phyloP scores from a whole-genome alignment of 1,284 basidiomycete genomes.

The Moesziomyces sp. region DNA sequence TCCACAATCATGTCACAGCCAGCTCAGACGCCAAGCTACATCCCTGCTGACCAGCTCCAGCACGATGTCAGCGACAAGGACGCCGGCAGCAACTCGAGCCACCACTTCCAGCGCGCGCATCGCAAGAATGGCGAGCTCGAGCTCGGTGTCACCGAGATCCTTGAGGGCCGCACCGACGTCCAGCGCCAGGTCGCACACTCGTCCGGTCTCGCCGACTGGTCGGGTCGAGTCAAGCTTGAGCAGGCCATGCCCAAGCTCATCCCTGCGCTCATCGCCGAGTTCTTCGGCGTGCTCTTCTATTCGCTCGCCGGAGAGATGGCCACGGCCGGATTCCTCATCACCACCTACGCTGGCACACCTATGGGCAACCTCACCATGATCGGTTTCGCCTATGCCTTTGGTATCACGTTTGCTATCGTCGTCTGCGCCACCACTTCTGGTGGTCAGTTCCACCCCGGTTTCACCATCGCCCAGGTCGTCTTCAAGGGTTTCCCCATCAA shows the following conservation, averaged over 20 bases:
- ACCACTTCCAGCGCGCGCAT: constrained; percentile 48
- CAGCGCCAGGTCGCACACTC: constrained; percentile 32
- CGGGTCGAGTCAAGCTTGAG: constrained; percentile 28
- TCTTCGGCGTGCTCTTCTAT: constrained; percentile 42
- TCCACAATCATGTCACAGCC: constrained; percentile 27
- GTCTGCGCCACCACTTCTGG: constrained; percentile 53
- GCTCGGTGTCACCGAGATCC: constrained; percentile 54
- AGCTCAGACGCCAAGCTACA: constrained; percentile 31
- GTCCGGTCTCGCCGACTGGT: constrained; percentile 36
- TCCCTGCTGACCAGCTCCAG: constrained; percentile 43
- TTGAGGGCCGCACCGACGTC: constrained; percentile 44
- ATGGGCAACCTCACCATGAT: constrained; percentile 53
- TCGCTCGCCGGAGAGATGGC: constrained; percentile 55
- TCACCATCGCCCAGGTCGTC: constrained; percentile 55
- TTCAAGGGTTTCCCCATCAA: constrained; percentile 60
- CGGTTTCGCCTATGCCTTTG: constrained; percentile 55
- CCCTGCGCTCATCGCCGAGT: constrained; percentile 35
- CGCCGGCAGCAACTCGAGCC: constrained; percentile 15
- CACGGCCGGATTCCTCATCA: constrained; percentile 45
- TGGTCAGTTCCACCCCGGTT: constrained; percentile 54
- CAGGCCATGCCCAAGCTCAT: constrained; percentile 26
- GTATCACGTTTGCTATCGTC: constrained; percentile 56
- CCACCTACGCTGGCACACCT: constrained; percentile 32
- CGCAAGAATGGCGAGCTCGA: constrained; percentile 45
- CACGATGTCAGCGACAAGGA: constrained; percentile 40